A percentile compares a stretch with the other conserved stretches of the same genome.
Conservation (phyloP, 495 filamentous ascomycete species). For the Podospora pseudocomata region DNA sequence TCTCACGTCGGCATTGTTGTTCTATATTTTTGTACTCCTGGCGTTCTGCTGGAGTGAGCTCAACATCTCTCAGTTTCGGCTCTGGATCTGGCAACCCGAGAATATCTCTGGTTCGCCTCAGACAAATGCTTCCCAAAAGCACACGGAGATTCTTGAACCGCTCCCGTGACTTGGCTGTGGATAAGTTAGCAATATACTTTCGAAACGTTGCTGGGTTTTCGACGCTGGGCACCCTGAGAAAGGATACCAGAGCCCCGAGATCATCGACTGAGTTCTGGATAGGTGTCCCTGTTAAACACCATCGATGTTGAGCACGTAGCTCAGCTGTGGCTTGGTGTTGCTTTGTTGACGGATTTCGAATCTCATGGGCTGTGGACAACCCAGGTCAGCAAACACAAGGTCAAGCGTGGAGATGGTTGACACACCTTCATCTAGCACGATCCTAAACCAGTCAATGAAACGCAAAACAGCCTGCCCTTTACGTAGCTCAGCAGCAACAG, state of each 20-base stretch:
- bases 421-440: conserved; percentile 5
- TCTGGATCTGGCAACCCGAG: background rate
- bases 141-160: background rate
- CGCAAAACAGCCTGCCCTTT: background rate
- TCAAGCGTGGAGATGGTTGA: background rate
- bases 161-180: background rate
- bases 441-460: background rate
- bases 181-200: background rate
- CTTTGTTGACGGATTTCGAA: background rate
- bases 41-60: conserved; percentile 4
- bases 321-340: background rate
- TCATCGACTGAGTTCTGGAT: conserved; percentile 6
- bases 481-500: background rate
- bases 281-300: conserved; percentile 5
- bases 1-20: background rate
- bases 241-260: background rate
- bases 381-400: background rate
- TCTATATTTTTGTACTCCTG: background rate
- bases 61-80: background rate
- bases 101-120: background rate
- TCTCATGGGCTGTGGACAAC: background rate
- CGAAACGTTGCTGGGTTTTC: background rate
- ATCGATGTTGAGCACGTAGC: background rate
- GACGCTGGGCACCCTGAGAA: background rate
- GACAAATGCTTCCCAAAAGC: background rate